Conservation (phyloP, 106 monocot genomes). For the Hemerocallis citrina region DNA sequence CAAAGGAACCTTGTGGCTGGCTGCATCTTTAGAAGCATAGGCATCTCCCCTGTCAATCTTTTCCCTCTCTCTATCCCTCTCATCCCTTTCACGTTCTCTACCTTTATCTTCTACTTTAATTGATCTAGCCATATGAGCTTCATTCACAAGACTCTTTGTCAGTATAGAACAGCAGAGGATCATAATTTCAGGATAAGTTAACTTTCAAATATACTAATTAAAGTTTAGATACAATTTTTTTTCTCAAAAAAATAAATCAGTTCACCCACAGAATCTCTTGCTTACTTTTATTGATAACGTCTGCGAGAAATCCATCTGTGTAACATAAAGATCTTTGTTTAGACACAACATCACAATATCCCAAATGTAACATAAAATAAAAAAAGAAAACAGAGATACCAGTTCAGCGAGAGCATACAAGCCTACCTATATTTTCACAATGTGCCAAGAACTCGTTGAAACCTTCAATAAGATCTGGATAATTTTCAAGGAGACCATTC, state of each 20-base stretch:
- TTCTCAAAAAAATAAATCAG: background rate
- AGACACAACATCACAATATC: conserved; percentile 1
- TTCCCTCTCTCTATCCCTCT: conserved; percentile 53
- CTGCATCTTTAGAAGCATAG: conserved; percentile 35
- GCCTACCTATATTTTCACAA: conserved; percentile 60
- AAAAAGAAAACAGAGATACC: background rate
- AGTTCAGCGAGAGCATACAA: background rate
- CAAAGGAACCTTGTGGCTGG: conserved; percentile 34
- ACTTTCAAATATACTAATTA: background rate
- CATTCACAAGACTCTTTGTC: conserved; percentile 14
- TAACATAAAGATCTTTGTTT: conserved; percentile 13
- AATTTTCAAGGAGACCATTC: conserved; percentile 48
- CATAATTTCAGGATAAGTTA: no score
- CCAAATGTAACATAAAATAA: background rate
- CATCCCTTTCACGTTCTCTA: conserved; percentile 51
- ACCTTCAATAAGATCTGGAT: conserved; percentile 77
- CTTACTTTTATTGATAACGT: conserved; percentile 72
- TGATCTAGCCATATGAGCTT: conserved; percentile 13
- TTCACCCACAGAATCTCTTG: background rate
- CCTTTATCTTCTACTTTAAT: conserved; percentile 49
- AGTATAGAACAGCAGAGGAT: conserved; percentile 6
- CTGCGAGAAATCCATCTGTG: conserved; percentile 72
- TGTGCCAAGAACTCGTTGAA: conserved; percentile 56
- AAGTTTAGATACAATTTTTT: background rate
- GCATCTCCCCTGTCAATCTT: conserved; percentile 26